Evolutionary conservation across 805 yeast genomes (phyloP).

Genomic region (Saccharomycopsis sp.): DNA sequence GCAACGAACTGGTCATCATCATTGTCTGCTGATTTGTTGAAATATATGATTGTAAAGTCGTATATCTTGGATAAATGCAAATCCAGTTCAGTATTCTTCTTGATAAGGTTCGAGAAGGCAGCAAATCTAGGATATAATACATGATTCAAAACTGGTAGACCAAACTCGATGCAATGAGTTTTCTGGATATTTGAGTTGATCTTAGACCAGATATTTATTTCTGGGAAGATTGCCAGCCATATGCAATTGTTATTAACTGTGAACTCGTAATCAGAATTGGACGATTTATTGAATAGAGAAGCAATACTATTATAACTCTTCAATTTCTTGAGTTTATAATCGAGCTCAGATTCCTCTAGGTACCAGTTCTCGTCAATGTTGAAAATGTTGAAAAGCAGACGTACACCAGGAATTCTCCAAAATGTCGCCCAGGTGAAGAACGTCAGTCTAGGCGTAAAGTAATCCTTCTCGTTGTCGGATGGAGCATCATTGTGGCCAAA

Average conservation of each 20-base stretch:
- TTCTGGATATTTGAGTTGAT: slow-evolving; percentile 43
- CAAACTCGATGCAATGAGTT: slow-evolving; percentile 47
- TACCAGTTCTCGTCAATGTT: slow-evolving; percentile 68
- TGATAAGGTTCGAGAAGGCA: slow-evolving; percentile 45
- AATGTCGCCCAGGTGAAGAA: slow-evolving; percentile 68
- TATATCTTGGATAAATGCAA: slow-evolving; percentile 32
- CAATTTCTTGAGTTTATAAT: slow-evolving; percentile 29
- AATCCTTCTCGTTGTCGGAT: neutral
- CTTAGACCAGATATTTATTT: slow-evolving; percentile 63
- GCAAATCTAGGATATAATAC: slow-evolving; percentile 75
- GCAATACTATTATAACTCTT: slow-evolving; percentile 22
- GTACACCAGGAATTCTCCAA: slow-evolving; percentile 54
- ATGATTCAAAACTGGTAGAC: slow-evolving; percentile 52
- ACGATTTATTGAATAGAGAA: slow-evolving; percentile 32
- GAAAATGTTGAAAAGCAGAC: slow-evolving; percentile 40
- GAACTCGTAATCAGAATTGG: slow-evolving; percentile 21
- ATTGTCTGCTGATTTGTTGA: slow-evolving; percentile 3
- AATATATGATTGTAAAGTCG: slow-evolving; percentile 49
- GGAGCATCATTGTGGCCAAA: neutral
- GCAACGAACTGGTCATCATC: slow-evolving; percentile 18
- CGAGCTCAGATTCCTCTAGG: slow-evolving; percentile 31
- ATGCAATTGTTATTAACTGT: slow-evolving; percentile 35
- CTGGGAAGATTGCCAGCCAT: slow-evolving; percentile 79
- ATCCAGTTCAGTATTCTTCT: slow-evolving; percentile 30
- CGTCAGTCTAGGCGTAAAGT: slow-evolving; percentile 37